Evolutionary conservation across 2,329 filamentous ascomycete genomes (phyloP).

Genomic region (Ceratocystis albifundus): DNA sequence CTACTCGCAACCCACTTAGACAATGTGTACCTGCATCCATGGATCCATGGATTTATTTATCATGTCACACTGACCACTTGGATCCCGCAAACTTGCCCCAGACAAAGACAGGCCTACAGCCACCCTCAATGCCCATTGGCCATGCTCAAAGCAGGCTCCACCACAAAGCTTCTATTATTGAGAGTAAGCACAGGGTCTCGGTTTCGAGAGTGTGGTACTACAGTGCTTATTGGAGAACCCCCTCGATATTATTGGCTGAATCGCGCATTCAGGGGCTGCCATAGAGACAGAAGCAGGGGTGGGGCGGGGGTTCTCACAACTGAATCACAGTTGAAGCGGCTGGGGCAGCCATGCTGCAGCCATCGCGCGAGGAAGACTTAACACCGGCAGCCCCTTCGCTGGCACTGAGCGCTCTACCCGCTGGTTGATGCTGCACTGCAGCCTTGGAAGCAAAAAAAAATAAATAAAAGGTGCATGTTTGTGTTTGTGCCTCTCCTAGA

Average conservation of each 20-base stretch:
- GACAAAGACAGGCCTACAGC: neutral
- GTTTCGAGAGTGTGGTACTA: neutral
- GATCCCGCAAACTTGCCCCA: neutral
- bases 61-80: conserved; percentile 2
- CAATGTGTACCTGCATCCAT: conserved; percentile 1
- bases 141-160: neutral
- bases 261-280: neutral
- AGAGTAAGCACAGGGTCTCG: neutral
- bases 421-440: neutral
- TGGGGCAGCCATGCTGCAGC: neutral
- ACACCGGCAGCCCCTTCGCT: neutral
- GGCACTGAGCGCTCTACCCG: no score
- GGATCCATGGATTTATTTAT: neutral
- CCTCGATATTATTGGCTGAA: neutral
- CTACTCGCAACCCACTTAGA: neutral
- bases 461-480: no score
- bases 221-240: neutral
- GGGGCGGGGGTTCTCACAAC: neutral
- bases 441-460: neutral
- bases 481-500: neutral
- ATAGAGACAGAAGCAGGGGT: neutral
- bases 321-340: neutral
- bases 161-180: neutral
- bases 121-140: neutral
- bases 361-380: neutral